Percentiles rank a stretch among this genome's conserved stretches.
phyloP scores from a whole-genome alignment of 2,329 filamentous ascomycete genomes.

The Fusarium falciforme region DNA sequence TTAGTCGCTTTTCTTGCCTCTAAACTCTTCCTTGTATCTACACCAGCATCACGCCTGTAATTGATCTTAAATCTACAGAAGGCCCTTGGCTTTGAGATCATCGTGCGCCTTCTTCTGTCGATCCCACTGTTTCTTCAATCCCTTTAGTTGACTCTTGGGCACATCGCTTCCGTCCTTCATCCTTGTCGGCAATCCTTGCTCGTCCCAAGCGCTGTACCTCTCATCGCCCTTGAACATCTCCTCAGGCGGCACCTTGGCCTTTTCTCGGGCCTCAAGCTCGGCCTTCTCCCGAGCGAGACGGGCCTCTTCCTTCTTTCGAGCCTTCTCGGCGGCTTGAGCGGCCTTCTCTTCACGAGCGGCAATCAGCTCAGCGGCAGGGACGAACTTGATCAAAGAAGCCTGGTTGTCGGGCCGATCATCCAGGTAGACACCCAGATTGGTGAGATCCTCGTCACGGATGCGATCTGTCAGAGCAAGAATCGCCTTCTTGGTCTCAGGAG shows the following conservation, averaged over 20 bases:
- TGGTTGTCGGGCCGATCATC: conserved; percentile 79
- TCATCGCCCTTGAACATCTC: conserved; percentile 69
- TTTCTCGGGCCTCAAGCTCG: conserved; percentile 66
- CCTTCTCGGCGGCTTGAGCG: conserved; percentile 71
- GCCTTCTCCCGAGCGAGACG: conserved; percentile 61
- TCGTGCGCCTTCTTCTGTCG: conserved; percentile 88
- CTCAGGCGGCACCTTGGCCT: conserved; percentile 65
- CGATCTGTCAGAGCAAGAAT: conserved; percentile 82
- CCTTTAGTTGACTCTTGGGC: conserved; percentile 83
- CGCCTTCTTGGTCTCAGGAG: conserved; percentile 71
- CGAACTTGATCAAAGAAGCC: conserved; percentile 79
- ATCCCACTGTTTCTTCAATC: conserved; percentile 89
- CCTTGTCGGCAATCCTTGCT: conserved; percentile 81
- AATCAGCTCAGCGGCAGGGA: conserved; percentile 67
- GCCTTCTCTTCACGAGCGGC: conserved; percentile 70
- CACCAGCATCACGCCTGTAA: conserved; percentile 1
- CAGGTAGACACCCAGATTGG: conserved; percentile 85
- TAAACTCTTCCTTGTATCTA: conserved; percentile 23
- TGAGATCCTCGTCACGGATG: conserved; percentile 84
- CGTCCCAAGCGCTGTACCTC: conserved; percentile 82
- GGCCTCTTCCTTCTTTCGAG: conserved; percentile 65
- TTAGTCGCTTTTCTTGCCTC: conserved; percentile 30
- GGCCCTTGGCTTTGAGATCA: conserved; percentile 56
- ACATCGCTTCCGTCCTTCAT: conserved; percentile 83
- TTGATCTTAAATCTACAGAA: conserved; percentile 32